Conservation (phyloP, 345 rosid genomes). For the Eucalyptus albens region DNA sequence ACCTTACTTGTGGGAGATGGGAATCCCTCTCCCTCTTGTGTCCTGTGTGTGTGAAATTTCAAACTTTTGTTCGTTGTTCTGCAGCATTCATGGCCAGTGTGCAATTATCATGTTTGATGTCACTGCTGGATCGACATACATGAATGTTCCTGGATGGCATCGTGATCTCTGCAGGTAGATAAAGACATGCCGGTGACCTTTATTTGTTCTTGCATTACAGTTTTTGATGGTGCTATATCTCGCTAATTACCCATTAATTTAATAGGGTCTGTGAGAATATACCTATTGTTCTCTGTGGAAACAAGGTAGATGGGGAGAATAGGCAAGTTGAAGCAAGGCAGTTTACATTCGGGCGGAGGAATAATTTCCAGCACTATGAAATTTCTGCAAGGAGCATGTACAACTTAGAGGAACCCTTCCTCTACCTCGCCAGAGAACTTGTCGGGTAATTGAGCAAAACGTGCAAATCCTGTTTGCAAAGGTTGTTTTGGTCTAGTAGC, state of each 20-base stretch:
- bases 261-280: slow-evolving; percentile 82
- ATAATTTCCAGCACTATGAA: slow-evolving; percentile 81
- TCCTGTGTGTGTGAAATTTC: too few relatives aligned
- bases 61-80: not conserved
- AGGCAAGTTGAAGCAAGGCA: slow-evolving; percentile 95
- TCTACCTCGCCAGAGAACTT: slow-evolving; percentile 80
- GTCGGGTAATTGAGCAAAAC: slow-evolving; percentile 41
- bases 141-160: slow-evolving; percentile 97
- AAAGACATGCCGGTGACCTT: fast-evolving
- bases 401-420: slow-evolving; percentile 86
- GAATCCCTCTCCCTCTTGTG: too few relatives aligned
- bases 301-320: slow-evolving; percentile 91
- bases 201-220: not conserved
- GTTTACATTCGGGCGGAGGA: slow-evolving; percentile 86
- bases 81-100: slow-evolving; percentile 96
- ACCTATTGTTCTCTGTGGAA: slow-evolving; percentile 87
- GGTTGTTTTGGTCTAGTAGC: not conserved
- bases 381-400: slow-evolving; percentile 91
- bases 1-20: too few relatives aligned
- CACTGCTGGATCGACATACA: slow-evolving; percentile 86
- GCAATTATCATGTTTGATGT: slow-evolving; percentile 97
- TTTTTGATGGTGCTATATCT: not conserved
- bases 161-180: slow-evolving; percentile 82
- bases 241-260: not conserved
- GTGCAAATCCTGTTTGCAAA: not conserved